These are phyloP conservation scores for Rhinocladiella similis DNA, from an alignment of 2,329 filamentous ascomycete species.

Conservation along the genomic window DNA sequence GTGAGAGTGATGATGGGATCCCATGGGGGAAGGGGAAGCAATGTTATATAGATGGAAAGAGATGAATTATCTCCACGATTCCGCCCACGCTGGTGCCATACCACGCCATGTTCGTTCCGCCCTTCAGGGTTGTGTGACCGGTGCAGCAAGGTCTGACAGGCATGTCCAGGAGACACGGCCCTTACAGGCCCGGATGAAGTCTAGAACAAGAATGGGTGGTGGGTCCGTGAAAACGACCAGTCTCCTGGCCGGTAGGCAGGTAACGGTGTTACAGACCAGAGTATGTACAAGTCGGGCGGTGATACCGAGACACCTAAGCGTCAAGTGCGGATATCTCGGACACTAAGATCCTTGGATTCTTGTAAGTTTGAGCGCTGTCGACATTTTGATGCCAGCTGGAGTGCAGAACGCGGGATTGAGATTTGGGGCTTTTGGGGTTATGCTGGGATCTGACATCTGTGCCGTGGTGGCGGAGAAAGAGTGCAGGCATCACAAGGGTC, in stretches of 20 bases:
- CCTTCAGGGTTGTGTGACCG: slow-evolving; percentile 1
- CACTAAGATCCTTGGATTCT: not conserved
- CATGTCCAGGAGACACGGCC: slow-evolving; percentile 2
- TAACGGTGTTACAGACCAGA: not conserved
- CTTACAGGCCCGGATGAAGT: slow-evolving; percentile 7
- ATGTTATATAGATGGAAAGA: slow-evolving; percentile 18
- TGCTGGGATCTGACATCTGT: not conserved
- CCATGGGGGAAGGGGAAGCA: slow-evolving; percentile 12
- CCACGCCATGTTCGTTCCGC: not conserved
- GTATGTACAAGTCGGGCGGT: not conserved
- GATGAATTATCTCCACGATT: slow-evolving; percentile 10
- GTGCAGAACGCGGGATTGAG: not conserved
- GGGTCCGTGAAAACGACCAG: slow-evolving; percentile 1
- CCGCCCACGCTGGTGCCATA: slow-evolving; percentile 7
- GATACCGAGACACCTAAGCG: not conserved
- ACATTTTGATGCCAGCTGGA: not conserved
- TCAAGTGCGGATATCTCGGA: not conserved
- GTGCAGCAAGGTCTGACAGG: not conserved
- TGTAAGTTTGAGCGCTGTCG: not conserved
- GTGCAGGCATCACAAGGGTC: too few species aligned
- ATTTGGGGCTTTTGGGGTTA: not conserved
- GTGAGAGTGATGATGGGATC: slow-evolving; percentile 8
- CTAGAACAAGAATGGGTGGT: slow-evolving; percentile 14
- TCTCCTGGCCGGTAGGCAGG: not conserved
- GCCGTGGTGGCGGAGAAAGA: not conserved